Percentiles rank a stretch among this genome's conserved stretches.
Conservation (phyloP, 2,329 filamentous ascomycete species). For the Trichophyton benhamiae region DNA sequence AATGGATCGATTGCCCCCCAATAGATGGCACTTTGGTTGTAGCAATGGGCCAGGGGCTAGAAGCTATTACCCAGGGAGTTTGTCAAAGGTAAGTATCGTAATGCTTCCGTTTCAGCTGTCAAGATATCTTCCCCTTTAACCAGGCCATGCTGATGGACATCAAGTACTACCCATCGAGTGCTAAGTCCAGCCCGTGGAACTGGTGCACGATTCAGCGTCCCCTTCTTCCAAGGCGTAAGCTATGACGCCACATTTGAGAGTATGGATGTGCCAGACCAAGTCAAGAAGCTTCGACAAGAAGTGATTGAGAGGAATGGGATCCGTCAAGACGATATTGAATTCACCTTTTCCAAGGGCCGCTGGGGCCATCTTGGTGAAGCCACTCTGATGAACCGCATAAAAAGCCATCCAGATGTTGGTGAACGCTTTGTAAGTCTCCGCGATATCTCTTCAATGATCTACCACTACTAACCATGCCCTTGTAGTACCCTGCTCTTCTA, state of each 20-base stretch:
- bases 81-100: constrained; percentile 43
- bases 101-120: background rate
- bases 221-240: constrained; percentile 79
- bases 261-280: constrained; percentile 54
- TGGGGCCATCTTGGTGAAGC: constrained; percentile 64
- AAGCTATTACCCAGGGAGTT: constrained; percentile 72
- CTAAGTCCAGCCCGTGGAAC: constrained; percentile 57
- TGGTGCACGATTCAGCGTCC: constrained; percentile 65
- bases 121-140: background rate
- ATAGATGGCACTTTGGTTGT: constrained; percentile 68
- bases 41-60: constrained; percentile 75
- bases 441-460: constrained; percentile 13
- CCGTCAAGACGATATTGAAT: constrained; percentile 65
- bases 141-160: background rate
- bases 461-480: background rate
- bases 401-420: constrained; percentile 77
- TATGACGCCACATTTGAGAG: constrained; percentile 69
- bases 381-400: constrained; percentile 70
- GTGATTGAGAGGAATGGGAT: constrained; percentile 46
- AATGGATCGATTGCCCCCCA: constrained; percentile 75
- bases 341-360: constrained; percentile 63
- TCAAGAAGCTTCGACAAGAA: constrained; percentile 49
- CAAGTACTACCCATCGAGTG: constrained; percentile 66
- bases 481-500: constrained; percentile 47
- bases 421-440: constrained; percentile 48